Base-by-base conservation (phyloP, 1,284 basidiomycete species). In the Malassezia japonica region DNA sequence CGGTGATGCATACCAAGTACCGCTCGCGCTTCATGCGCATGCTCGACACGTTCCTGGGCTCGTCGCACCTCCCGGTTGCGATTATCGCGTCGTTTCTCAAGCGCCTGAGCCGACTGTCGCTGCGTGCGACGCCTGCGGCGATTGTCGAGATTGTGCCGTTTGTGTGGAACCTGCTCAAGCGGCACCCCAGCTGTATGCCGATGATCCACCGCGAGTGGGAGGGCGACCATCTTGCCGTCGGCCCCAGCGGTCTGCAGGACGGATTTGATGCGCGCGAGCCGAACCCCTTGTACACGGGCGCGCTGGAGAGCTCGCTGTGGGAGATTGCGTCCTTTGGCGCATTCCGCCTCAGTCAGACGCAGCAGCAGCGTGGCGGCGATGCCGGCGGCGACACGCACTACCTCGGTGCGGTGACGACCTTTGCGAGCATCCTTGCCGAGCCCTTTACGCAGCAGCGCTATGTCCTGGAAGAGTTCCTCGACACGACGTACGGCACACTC, bases 51-150 rank as follows among this genome's bases (percentile, higher is more conserved):
- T 98, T 96, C 77, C 76, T 98, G 35, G 82, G 83, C 49, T 94
- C 90, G 1, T 86, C 88, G 83, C 86, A 92, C 70, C 77, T 99
- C 9, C 87, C 92, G 2, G 83, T 86, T 0, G 81, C 84, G 2
- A 79, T 98, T 25, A 79, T 98, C 9, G 92, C 92, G 2, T 88
- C 89, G 0, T 98, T 98, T 74, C 79, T 92, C 62, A 98, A 98
- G 74, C 83, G 88, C 3, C 79, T 98, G 18, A 82, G 89, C 1
- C 81, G 87, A 6, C 78, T 95, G 2, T 84, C 87, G 5, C 79
- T 98, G 10, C 78, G 78, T 32, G 88, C 90, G 0, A 86, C 91
- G 0, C 91, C 92, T 1, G 83, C 89, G 2, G 92, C 87, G 1
- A 83, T 91, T 29, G 81, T 98, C 50, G 85, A 89, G 76, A 78